A percentile compares a stretch with the other conserved stretches of the same genome.
phyloP scores from a whole-genome alignment of 2,329 filamentous ascomycete genomes.

The Leptographium wingfieldii region DNA sequence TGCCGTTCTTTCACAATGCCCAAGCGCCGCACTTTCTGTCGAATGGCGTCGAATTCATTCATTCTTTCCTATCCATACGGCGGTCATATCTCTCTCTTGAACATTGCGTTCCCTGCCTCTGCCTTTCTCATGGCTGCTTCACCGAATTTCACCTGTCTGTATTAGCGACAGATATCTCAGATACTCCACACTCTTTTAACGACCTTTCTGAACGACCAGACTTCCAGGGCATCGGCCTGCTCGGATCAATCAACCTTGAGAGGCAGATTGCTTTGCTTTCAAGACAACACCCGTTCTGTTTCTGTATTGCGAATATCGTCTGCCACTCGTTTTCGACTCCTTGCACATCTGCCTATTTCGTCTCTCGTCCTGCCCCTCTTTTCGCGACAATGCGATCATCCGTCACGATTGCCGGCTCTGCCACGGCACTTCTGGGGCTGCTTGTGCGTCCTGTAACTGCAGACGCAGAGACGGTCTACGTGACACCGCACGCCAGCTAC shows the following conservation, averaged over 20 bases:
- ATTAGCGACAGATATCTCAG: no score
- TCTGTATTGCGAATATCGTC: not conserved
- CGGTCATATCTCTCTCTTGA: not conserved
- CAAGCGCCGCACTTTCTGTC: not conserved
- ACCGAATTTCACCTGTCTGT: no score
- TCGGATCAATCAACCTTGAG: not conserved
- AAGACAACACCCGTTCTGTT: no score
- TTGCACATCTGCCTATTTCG: not conserved
- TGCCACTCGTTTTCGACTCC: not conserved
- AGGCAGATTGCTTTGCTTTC: not conserved
- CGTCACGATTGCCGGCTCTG: not conserved
- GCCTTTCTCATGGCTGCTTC: no score
- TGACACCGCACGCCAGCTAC: slow-evolving; percentile 44
- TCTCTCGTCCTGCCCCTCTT: not conserved
- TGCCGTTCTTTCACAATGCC: no score
- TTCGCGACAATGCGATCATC: not conserved
- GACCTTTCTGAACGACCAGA: no score
- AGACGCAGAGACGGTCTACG: slow-evolving; percentile 16
- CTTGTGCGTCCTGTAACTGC: not conserved
- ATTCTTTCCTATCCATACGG: not conserved
- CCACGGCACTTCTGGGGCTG: not conserved
- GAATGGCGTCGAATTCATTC: not conserved
- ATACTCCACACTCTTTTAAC: no score
- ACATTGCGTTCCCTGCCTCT: no score
- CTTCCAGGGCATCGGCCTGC: no score